Conservation (phyloP, 1,284 basidiomycete genomes). For the Pascua guehoae region DNA sequence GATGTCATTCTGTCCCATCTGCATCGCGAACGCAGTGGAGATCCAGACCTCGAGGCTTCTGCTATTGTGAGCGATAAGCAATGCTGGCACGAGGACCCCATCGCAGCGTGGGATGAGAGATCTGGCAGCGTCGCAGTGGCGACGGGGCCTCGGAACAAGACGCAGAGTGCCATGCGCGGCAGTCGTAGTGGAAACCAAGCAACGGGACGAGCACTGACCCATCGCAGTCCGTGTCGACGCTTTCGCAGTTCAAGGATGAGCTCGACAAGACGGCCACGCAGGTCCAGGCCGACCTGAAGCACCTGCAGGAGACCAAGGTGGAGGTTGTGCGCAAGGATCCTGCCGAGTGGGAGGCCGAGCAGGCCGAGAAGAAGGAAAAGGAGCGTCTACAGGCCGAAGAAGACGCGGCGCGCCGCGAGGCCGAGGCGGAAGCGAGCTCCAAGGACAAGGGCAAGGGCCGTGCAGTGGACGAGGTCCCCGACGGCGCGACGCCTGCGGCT, state of each 20-base stretch:
- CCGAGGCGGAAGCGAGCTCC: slow-evolving; percentile 6
- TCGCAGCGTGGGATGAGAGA: too few species aligned
- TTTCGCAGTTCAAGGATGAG: slow-evolving; percentile 72
- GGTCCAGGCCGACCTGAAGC: slow-evolving; percentile 71
- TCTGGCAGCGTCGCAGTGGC: too few species aligned
- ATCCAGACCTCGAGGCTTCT: too few species aligned
- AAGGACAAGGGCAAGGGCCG: slow-evolving; percentile 39
- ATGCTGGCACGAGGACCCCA: too few species aligned
- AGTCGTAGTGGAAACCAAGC: background rate
- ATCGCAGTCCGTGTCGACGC: slow-evolving; percentile 65
- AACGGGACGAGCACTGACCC: too few species aligned
- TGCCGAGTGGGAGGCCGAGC: slow-evolving; percentile 28
- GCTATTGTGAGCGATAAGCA: too few species aligned
- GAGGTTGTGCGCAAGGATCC: slow-evolving; percentile 42
- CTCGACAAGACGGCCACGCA: slow-evolving; percentile 70
- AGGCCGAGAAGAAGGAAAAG: slow-evolving; percentile 17
- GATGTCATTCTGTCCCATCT: too few species aligned
- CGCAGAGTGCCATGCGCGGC: background rate
- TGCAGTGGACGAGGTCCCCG: slow-evolving; percentile 9
- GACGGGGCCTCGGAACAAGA: background rate
- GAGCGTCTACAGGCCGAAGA: slow-evolving; percentile 7
- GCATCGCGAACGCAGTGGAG: too few species aligned
- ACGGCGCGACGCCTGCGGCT: background rate
- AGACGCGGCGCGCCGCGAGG: slow-evolving; percentile 23
- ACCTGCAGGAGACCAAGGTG: slow-evolving; percentile 42